These are phyloP conservation scores for Naganishia vaughanmartiniae DNA, from an alignment of 768 basidiomycete species.

Conservation along the genomic window DNA sequence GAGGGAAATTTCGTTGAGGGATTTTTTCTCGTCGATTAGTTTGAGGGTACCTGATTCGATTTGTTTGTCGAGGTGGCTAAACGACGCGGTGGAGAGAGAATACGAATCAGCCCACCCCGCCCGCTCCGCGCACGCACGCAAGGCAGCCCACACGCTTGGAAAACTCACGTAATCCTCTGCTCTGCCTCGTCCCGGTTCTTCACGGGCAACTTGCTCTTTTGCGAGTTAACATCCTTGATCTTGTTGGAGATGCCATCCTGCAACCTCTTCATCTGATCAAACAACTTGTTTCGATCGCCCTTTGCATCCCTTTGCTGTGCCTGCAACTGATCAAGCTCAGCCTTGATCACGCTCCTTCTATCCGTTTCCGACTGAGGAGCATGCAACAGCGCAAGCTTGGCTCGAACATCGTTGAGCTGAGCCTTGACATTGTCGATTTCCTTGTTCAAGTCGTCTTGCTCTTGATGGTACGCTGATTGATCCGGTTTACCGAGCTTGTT, in stretches of 20 bases:
- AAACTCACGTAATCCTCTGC: conserved; percentile 66
- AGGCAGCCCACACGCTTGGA: conserved; percentile 20
- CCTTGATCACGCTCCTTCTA: conserved; percentile 66
- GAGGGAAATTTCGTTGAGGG: conserved; percentile 80
- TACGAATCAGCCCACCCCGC: no score
- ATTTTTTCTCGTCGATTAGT: conserved; percentile 91
- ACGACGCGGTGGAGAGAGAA: no score
- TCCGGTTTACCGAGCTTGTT: conserved; percentile 64
- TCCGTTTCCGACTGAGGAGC: conserved; percentile 59
- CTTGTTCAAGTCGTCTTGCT: conserved; percentile 75
- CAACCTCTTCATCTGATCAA: conserved; percentile 73
- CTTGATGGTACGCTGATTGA: conserved; percentile 75
- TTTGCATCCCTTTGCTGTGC: conserved; percentile 76
- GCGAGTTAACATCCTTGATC: conserved; percentile 82
- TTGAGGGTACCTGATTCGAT: conserved; percentile 90
- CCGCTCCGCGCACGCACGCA: conserved; percentile 51
- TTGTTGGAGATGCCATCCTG: conserved; percentile 79
- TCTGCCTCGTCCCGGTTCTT: conserved; percentile 84
- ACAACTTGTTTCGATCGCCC: conserved; percentile 57
- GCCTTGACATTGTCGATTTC: conserved; percentile 79
- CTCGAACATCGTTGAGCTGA: conserved; percentile 58
- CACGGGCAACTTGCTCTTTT: conserved; percentile 72
- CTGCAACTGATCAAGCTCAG: conserved; percentile 77
- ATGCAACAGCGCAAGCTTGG: conserved; percentile 42
- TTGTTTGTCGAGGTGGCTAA: conserved; percentile 72